Percentiles rank a stretch among this genome's conserved stretches.
Conservation (phyloP, 73 alveolate species). For the Paraurostyla sp. region DNA sequence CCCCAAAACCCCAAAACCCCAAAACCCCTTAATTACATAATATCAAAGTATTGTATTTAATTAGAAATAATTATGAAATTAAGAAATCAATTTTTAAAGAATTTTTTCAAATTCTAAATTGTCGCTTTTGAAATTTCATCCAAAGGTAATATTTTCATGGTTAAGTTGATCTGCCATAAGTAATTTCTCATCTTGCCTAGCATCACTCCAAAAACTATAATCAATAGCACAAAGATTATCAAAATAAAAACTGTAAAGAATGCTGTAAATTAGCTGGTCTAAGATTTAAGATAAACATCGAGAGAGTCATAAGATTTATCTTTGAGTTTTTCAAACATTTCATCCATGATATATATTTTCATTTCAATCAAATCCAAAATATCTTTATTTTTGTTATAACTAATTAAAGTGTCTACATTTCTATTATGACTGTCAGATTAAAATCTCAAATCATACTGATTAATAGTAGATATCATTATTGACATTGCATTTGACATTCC, state of each 20-base stretch:
- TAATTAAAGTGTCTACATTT: neutral
- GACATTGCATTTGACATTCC: slow-evolving; percentile 29
- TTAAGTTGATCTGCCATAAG: slow-evolving; percentile 3
- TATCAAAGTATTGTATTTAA: too few relatives aligned
- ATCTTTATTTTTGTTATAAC: neutral
- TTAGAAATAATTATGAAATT: too few relatives aligned
- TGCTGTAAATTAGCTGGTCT: neutral
- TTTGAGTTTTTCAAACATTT: neutral
- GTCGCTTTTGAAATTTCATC: slow-evolving; percentile 7
- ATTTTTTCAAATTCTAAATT: neutral
- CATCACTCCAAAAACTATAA: neutral
- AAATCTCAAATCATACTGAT: slow-evolving; percentile 13
- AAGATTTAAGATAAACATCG: neutral
- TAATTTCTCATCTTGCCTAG: slow-evolving; percentile 28
- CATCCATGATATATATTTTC: neutral
- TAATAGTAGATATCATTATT: neutral
- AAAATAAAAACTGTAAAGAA: slow-evolving; percentile 34
- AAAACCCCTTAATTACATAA: too few relatives aligned
- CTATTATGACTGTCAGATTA: neutral
- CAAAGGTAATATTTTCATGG: slow-evolving; percentile 29
- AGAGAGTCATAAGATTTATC: neutral
- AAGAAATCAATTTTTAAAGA: slow-evolving; percentile 16
- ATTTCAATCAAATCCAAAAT: neutral
- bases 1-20: too few relatives aligned
- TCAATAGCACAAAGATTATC: neutral